Evolutionary conservation across 495 filamentous ascomycete species (phyloP), one percentile per base, ranked within the genome.

Genomic region (Coniosporium apollinis): DNA sequence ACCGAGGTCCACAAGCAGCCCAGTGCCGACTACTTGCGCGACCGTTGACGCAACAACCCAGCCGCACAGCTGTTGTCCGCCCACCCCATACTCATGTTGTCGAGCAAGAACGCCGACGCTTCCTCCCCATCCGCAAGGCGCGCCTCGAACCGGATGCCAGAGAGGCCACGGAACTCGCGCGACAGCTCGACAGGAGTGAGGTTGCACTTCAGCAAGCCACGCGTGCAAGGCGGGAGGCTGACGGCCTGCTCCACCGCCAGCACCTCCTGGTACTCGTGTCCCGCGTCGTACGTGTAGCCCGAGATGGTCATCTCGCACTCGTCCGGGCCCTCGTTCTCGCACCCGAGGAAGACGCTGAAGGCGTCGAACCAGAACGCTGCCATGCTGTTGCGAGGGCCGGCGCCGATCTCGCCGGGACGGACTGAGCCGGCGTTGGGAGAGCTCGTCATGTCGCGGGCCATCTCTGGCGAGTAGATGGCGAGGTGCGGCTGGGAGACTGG

Each of bases 281-380:
- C 24, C 2, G 29, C 18, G 33, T 52, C 43, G 26, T 41, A 61
- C 9, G 31, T 38, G 34, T 58, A 63, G 4, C 56, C 62, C 10
- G 47, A 51, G 34, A 64, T 50, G 6, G 43, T 48, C 19, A 66
- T 42, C 4, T 38, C 36, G 46, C 62, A 66, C n/a, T 37, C 30
- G 7, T 33, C 31, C 8, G 54, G 46, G 13, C 59, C 59, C 13
- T 29, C 37, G 39, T 64, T 55, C 13, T 55, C 47, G 42, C 62
- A 66, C 18, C 60, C 60, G 18, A 66, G 39, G 28, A 45, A 58
- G 6, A 47, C 54, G 8, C 43, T 50, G 37, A 45, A 51, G 5
- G 58, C 58, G 42, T 63, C 47, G 42, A 66, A 58, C 58, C 59
- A 62, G 46, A 58, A 66, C 14, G 60, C 55, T 15, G 49, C 52